These are phyloP conservation scores for Arctostaphylos glauca DNA, from an alignment of 148 eudicot species.

Conservation along the genomic window DNA sequence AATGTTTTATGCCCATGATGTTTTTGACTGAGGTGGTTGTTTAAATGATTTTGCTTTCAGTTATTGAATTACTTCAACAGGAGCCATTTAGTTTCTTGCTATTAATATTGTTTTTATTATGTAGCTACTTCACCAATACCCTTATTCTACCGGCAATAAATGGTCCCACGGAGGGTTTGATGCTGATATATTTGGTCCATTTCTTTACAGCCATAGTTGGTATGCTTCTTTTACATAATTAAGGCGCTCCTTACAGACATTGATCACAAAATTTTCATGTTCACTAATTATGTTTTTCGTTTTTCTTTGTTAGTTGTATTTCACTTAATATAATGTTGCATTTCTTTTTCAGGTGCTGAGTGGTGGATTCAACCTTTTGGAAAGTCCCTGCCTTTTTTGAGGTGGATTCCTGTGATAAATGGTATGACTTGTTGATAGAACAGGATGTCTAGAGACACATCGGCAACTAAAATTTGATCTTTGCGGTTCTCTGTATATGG, in stretches of 20 bases:
- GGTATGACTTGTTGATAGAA: constrained; percentile 39
- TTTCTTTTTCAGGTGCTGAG: constrained; percentile 62
- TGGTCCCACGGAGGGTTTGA: constrained; percentile 98
- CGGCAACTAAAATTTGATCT: not conserved
- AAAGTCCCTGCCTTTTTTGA: constrained; percentile 67
- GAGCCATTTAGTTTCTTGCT: not conserved
- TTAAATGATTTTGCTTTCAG: not conserved
- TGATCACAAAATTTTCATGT: not conserved
- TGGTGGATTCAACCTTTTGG: constrained; percentile 96
- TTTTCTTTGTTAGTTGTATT: not conserved
- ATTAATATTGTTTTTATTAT: not conserved
- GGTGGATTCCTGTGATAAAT: constrained; percentile 76
- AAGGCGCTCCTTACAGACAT: not conserved
- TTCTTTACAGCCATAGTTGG: constrained; percentile 87
- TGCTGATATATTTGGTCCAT: constrained; percentile 78
- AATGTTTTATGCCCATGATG: not conserved
- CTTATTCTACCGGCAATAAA: constrained; percentile 86
- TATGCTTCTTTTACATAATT: constrained; percentile 25
- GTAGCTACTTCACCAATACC: constrained; percentile 95
- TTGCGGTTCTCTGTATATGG: not conserved
- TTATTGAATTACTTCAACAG: not conserved
- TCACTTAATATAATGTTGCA: not conserved
- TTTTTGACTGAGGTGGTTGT: not conserved
- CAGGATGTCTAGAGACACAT: not conserved
- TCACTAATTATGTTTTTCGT: not conserved